Evolutionary conservation across 148 eudicot species (phyloP), one percentile per base, ranked within the genome.

Genomic region (Hydrangea macrophylla): DNA sequence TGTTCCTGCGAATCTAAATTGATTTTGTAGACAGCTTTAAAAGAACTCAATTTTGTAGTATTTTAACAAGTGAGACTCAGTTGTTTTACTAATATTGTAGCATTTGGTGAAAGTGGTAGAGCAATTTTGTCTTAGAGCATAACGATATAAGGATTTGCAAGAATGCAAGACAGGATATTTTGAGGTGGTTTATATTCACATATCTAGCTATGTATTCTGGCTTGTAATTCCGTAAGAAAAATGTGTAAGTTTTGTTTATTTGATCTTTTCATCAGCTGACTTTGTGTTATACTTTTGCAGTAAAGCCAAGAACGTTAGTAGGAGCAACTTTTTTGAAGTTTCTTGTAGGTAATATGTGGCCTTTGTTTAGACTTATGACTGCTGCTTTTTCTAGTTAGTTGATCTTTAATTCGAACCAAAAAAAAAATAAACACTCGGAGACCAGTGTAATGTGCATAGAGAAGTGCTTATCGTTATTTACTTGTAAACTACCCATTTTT

Each of bases 311-410:
- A 48, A 81, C 81, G 23, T 64, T 92, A 60, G 88, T 87, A 1
- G 97, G 97, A 77, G 97, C 93, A 67, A 87, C 82, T 56, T 94
- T 94, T 73, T 71, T 87, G 73, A 94, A 88, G 79, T 86, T 86
- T 78, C 90, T 88, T 70, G 69, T 88, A 63, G 95, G 98, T 93
- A 86, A 77, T 50, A 39, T 48, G 53, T 9, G 45, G 8, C 59
- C 0, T 37, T 24, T 17, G 25, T 61, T 9, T 15, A 36, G 65
- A 23, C 7, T 44, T 44, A 37, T 11, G 26, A 39, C 23, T 27
- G 31, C 45, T 9, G 58, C 60, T 36, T 8, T 18, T 64, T 57
- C 48, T 25, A 45, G 32, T 44, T 53, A 40, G 1, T 48, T 33
- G 20, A 28, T 25, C 24, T 62, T 39, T 30, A 33, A 44, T 5